A percentile compares a stretch with the other conserved stretches of the same genome.
Conservation (phyloP, 2,329 filamentous ascomycete genomes). For the Zasmidium cellare region DNA sequence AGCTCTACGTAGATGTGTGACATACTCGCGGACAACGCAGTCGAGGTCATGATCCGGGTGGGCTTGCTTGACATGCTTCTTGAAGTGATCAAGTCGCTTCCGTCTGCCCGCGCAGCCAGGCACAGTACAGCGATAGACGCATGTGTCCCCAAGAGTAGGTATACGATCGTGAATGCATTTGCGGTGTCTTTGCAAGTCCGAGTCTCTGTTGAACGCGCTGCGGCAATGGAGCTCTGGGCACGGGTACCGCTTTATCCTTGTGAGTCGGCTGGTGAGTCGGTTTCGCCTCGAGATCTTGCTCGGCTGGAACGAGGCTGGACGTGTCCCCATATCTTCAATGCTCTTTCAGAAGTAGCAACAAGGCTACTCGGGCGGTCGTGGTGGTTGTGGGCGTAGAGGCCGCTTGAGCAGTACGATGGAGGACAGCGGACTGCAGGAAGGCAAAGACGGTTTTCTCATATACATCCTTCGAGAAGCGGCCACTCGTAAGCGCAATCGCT, state of each 20-base stretch:
- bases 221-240: background rate
- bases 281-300: no score
- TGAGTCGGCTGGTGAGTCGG: no score
- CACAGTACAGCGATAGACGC: background rate
- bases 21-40: background rate
- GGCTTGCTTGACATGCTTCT: background rate
- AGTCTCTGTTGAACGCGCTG: background rate
- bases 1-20: background rate
- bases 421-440: background rate
- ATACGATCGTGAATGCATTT: background rate
- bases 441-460: background rate
- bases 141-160: background rate
- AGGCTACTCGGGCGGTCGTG: background rate
- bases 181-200: background rate
- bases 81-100: background rate
- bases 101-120: background rate
- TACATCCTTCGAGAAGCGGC: background rate
- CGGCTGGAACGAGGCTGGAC: no score
- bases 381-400: background rate
- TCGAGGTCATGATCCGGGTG: background rate
- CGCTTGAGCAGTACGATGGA: background rate
- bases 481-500: background rate
- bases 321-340: background rate
- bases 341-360: background rate
- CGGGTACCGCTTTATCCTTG: background rate